Base-by-base conservation (phyloP, 2,329 filamentous ascomycete species). In the Penicillium sp. region DNA sequence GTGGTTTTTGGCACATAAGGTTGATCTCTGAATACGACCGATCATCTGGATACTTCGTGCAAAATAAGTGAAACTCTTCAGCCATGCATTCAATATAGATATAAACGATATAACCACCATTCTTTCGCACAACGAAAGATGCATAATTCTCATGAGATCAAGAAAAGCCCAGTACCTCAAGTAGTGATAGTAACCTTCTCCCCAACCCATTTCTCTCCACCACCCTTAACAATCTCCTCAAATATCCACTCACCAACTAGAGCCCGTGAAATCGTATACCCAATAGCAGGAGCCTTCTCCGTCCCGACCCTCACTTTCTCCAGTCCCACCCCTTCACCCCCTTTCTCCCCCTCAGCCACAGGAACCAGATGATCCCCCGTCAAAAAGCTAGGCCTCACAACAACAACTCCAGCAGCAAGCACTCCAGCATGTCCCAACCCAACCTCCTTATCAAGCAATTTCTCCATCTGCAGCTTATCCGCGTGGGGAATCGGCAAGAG, bases 221-320 rank as follows among this genome's bases (percentile, higher is more conserved):
- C 58, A 13, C 47, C 50, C 48, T 54, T 58, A 3, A 66, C 47
- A 49, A 68, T 41, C 57, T 67, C 67, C 50, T 65, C 60, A 65
- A 68, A 75, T 27, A 76, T 69, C 69, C 72, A 76, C 53, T 62
- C 57, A 1, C 73, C 72, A 41, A 75, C 70, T 64, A 71, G 67
- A 17, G 65, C 65, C 50, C 71, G 59, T 23, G 62, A 54, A 51
- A 75, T 69, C 5, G 61, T 68, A 65, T 73, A 76, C 8, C 74
- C 73, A 25, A 70, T 42, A 7, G 66, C 67, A 6, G 73, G 72
- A 10, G 61, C 46, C 48, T 55, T 51, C 52, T 72, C 73, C 25
- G 60, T 69, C 4, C 73, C 71, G 10, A 59, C 66, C 23, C 64
- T 63, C 15, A 75, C 56, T 50, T 62, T 67, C 13, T 52, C 56